Evolutionary conservation across 345 rosid species (phyloP).

Genomic region (Boechera divaricarpa): DNA sequence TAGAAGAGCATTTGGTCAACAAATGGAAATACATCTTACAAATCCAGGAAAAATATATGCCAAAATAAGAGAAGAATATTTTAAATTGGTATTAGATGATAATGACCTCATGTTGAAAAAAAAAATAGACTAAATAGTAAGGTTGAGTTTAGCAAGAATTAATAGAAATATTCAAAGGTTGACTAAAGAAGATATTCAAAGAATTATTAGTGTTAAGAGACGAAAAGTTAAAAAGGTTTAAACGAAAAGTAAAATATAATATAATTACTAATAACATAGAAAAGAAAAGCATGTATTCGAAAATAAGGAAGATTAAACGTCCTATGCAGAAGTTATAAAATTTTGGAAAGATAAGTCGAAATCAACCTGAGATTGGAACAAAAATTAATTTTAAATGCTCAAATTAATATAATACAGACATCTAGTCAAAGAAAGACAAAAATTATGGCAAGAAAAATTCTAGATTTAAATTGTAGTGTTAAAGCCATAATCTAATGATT

Average conservation of each 20-base stretch:
- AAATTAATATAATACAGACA: neutral
- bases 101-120: neutral
- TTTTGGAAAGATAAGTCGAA: neutral
- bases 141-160: no score
- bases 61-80: neutral
- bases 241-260: no score
- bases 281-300: no score
- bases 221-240: neutral
- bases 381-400: neutral
- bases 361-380: neutral
- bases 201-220: no score
- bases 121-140: neutral
- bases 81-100: neutral
- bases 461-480: neutral
- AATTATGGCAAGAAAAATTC: neutral
- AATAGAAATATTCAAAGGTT: no score
- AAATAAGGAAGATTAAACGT: neutral
- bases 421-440: constrained; percentile 1
- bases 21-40: constrained; percentile 4
- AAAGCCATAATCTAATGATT: neutral
- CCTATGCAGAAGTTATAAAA: neutral
- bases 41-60: neutral
- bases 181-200: neutral
- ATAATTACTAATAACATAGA: no score
- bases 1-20: neutral